phyloP scores from a whole-genome alignment of 1,139 yeast genomes.

The Sugiyamaella neomexicana region DNA sequence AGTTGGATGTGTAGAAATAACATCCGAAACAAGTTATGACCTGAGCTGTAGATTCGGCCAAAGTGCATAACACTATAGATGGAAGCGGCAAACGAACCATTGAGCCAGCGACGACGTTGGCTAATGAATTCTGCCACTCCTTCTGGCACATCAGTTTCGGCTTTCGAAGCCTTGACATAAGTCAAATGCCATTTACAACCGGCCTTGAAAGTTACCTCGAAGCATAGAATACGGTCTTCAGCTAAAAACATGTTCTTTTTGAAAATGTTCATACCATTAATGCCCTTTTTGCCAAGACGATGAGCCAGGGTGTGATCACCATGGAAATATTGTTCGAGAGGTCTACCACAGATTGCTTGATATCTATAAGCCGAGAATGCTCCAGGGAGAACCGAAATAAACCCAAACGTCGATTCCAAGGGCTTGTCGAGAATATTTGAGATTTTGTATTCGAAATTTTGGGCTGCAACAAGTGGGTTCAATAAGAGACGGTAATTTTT shows the following conservation, averaged over 20 bases:
- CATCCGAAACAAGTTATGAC: constrained; percentile 72
- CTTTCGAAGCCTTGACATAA: constrained; percentile 86
- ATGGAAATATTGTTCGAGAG: constrained; percentile 83
- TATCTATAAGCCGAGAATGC: constrained; percentile 81
- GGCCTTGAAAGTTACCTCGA: constrained; percentile 84
- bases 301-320: constrained; percentile 67
- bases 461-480: constrained; percentile 93
- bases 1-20: constrained; percentile 74
- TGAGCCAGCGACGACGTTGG: constrained; percentile 93
- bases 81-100: constrained; percentile 96
- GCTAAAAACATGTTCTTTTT: constrained; percentile 94
- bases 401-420: constrained; percentile 87
- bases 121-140: constrained; percentile 80
- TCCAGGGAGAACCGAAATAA: constrained; percentile 91
- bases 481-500: constrained; percentile 70
- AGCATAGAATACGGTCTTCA: constrained; percentile 91
- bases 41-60: constrained; percentile 70
- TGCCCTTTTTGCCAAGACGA: constrained; percentile 48
- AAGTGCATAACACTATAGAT: constrained; percentile 77
- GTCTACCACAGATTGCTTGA: constrained; percentile 47
- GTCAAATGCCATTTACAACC: constrained; percentile 81
- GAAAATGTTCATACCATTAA: constrained; percentile 64
- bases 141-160: constrained; percentile 96
- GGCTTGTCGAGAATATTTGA: constrained; percentile 95
- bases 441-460: constrained; percentile 93